A percentile compares a stretch with the other conserved stretches of the same genome.
phyloP scores from a whole-genome alignment of 2,329 filamentous ascomycete species.

The Curvularia eragrostidis region DNA sequence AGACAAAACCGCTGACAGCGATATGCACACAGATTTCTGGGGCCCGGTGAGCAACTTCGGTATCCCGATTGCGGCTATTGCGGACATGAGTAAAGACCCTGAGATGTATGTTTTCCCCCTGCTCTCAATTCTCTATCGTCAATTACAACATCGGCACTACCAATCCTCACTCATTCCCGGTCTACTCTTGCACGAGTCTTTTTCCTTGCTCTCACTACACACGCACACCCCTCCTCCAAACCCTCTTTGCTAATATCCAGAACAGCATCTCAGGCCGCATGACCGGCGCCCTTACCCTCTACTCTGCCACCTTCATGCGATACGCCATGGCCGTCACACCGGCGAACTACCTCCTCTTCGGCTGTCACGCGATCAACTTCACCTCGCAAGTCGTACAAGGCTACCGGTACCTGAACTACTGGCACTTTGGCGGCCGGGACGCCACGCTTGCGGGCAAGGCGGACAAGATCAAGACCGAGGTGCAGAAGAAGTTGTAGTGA shows the following conservation, averaged over 20 bases:
- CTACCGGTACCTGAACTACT: constrained; percentile 68
- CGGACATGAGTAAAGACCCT: constrained; percentile 61
- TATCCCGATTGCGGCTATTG: constrained; percentile 61
- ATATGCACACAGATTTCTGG: constrained; percentile 57
- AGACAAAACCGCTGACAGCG: constrained; percentile 11
- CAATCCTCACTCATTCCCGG: neutral
- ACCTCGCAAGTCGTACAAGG: constrained; percentile 65
- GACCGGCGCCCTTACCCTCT: constrained; percentile 66
- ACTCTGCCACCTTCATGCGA: constrained; percentile 71
- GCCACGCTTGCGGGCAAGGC: constrained; percentile 48
- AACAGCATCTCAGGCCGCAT: constrained; percentile 69
- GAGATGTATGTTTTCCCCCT: constrained; percentile 53
- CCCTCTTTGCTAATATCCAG: neutral
- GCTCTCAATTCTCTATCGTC: neutral
- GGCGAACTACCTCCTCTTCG: constrained; percentile 72
- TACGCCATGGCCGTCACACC: constrained; percentile 69
- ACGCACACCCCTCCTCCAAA: neutral
- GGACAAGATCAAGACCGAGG: constrained; percentile 21
- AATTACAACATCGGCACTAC: neutral
- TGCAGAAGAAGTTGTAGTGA: constrained; percentile 13
- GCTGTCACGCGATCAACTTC: constrained; percentile 71
- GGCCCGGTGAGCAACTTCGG: constrained; percentile 61
- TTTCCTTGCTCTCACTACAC: neutral
- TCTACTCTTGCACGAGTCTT: no score
- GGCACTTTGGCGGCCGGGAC: constrained; percentile 59